Evolutionary conservation across 2,329 filamentous ascomycete species (phyloP), one percentile per base, ranked within the genome.

Genomic region (Colletotrichum endophyticum): DNA sequence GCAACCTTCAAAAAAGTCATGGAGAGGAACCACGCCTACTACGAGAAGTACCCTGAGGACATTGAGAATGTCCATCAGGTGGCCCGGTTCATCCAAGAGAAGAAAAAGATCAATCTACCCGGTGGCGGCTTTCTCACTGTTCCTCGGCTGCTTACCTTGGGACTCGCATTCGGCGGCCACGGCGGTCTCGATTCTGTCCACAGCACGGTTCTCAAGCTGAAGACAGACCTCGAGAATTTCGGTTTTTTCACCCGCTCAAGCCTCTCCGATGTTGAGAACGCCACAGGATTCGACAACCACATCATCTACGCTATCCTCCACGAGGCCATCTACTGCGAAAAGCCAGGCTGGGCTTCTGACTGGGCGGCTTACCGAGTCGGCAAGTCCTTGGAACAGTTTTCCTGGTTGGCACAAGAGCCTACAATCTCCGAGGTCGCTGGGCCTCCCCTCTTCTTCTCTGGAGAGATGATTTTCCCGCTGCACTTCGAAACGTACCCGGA

Each of bases 381-480:
- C 78, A 84, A 89, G 78, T 77, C 81, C 15, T 81, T 89, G 7
- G 81, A 84, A 4, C 79, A 86, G 34, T 93, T 89, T 79, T 79
- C 84, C 39, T 93, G 92, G 92, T 85, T 92, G 11, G 81, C 84
- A 75, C 80, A 82, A 3, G 80, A 81, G 28, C 81, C 78, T 44
- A 78, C 80, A 34, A 78, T 80, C 6, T 78, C 80, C 2, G 75
- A 78, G 22, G 78, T 79, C 11, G 82, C 83, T 1, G 83, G 87
- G 8, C 82, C 86, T 4, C 93, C 93, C 0, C 87, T 97, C 27
- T 94, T 91, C 84, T 98, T 98, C 86, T 95, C 95, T 0, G 96
- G 96, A 76, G 96, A 99, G 86, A 98, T 98, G 95, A 91, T 98
- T 67, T 98, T 93, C 83, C 94, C 94, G 1, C 94, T 95, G 84